phyloP scores from a whole-genome alignment of 2,329 filamentous ascomycete genomes.

The Fusarium neocosmosporiellum region DNA sequence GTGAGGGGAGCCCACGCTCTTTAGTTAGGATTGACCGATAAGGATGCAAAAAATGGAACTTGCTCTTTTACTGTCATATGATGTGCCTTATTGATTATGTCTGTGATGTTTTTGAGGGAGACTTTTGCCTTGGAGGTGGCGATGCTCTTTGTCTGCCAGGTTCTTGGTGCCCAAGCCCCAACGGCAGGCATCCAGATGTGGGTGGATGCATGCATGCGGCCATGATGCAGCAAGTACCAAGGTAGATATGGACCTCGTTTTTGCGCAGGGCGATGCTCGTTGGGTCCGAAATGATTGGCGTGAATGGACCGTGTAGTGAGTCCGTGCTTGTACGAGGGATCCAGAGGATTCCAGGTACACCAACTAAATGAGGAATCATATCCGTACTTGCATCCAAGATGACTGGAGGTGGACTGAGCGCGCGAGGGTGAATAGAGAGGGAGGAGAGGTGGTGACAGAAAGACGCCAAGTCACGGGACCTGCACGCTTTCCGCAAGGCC shows the following conservation, averaged over 20 bases:
- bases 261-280: neutral
- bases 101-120: neutral
- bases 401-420: neutral
- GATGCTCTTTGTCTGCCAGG: neutral
- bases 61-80: slow-evolving; percentile 8
- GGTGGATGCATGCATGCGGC: neutral
- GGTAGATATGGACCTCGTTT: neutral
- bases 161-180: neutral
- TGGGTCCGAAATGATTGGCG: neutral
- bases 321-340: neutral
- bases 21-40: slow-evolving; percentile 39
- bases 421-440: slow-evolving; percentile 3
- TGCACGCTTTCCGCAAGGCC: slow-evolving; percentile 15
- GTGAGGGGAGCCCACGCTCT: slow-evolving; percentile 40
- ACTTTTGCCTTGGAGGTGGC: neutral
- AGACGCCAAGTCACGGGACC: slow-evolving; percentile 33
- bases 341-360: neutral
- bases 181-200: neutral
- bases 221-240: neutral
- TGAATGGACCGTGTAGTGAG: neutral
- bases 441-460: slow-evolving; percentile 4
- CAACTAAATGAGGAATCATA: neutral
- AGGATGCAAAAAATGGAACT: slow-evolving; percentile 40
- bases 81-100: neutral
- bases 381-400: slow-evolving; percentile 4